Conservation (phyloP, 139 green algal species). For the Trebouxia sp. region DNA sequence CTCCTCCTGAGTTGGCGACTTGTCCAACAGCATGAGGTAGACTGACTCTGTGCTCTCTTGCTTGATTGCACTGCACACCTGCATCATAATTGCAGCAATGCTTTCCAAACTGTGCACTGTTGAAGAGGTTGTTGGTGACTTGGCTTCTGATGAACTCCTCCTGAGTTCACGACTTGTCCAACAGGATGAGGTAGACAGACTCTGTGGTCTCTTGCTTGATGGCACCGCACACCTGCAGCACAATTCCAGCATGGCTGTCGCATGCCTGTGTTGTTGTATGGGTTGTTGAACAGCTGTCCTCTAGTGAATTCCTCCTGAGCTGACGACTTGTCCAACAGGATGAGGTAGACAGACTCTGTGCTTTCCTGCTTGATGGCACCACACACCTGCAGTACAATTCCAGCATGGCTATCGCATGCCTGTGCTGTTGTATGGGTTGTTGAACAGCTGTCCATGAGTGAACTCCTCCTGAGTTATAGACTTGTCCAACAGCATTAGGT, state of each 20-base stretch:
- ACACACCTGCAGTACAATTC: conserved; percentile 7
- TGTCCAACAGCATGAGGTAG: conserved; percentile 56
- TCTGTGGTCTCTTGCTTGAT: conserved; percentile 26
- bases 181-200: conserved; percentile 41
- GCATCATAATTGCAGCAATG: too few relatives aligned
- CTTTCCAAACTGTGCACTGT: conserved; percentile 33
- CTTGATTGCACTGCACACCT: conserved; percentile 28
- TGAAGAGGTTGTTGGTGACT: conserved; percentile 60
- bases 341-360: conserved; percentile 22
- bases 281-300: conserved; percentile 19
- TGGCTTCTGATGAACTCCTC: conserved; percentile 70
- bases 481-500: conserved; percentile 62
- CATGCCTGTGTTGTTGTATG: neutral
- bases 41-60: conserved; percentile 9
- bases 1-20: conserved; percentile 70
- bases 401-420: neutral
- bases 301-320: conserved; percentile 76
- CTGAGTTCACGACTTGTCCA: conserved; percentile 66
- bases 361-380: conserved; percentile 25
- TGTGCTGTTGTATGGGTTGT: neutral
- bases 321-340: conserved; percentile 61
- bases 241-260: too few relatives aligned
- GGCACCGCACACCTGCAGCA: neutral
- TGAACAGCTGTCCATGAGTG: conserved; percentile 45
- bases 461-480: conserved; percentile 71